phyloP scores from a whole-genome alignment of 148 eudicot genomes.

The Rheum nobile region DNA sequence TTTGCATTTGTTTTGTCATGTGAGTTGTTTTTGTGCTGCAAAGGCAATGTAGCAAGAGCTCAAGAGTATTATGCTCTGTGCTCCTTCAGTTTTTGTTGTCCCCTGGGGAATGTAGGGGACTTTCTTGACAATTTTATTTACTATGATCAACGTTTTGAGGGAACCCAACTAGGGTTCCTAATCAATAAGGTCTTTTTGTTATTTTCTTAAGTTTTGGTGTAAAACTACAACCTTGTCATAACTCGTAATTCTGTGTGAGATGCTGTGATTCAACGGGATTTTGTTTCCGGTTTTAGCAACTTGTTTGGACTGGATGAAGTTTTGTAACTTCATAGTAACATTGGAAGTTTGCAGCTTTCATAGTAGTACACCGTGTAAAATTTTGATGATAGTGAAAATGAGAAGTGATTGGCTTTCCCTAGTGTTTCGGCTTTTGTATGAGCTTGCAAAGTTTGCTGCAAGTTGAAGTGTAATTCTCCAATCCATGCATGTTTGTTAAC shows the following conservation, averaged over 20 bases:
- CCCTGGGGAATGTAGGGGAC: slow-evolving; percentile 15
- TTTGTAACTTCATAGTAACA: neutral
- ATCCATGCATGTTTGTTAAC: too few relatives aligned
- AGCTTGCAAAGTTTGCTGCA: too few relatives aligned
- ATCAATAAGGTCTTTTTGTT: slow-evolving; percentile 15
- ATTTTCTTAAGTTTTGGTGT: neutral
- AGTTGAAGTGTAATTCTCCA: too few relatives aligned
- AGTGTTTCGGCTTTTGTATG: neutral
- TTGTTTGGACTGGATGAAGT: neutral
- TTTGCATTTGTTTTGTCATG: slow-evolving; percentile 9
- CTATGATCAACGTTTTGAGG: slow-evolving; percentile 23
- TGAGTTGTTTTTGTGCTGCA: slow-evolving; percentile 18
- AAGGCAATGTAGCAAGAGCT: slow-evolving; percentile 20
- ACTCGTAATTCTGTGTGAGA: neutral
- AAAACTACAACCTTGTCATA: neutral
- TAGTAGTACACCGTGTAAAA: neutral
- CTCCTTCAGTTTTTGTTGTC: neutral
- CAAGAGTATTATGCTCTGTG: slow-evolving; percentile 2
- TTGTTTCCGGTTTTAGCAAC: neutral
- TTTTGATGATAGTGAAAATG: neutral
- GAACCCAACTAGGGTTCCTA: slow-evolving; percentile 17
- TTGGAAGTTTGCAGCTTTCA: neutral
- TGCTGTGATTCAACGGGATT: neutral
- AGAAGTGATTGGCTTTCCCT: neutral
- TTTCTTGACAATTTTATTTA: slow-evolving; percentile 19